Percentiles rank a stretch among this genome's conserved stretches.
These are phyloP conservation scores for Axilococcus clingmanii DNA, from an alignment of 139 green algal species.

Conservation along the genomic window DNA sequence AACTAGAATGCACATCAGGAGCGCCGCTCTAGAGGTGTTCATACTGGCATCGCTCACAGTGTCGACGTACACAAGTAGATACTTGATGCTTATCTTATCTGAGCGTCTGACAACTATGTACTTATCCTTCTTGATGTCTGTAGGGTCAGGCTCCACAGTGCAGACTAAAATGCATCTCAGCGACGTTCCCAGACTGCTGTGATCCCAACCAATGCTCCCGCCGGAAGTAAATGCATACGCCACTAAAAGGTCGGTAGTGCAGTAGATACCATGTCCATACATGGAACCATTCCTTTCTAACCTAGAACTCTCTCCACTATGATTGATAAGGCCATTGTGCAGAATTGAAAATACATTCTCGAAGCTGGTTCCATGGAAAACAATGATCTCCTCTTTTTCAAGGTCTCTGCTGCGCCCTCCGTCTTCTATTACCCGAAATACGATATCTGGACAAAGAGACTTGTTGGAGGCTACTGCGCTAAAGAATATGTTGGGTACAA, in stretches of 20 bases:
- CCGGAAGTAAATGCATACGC: conserved; percentile 12
- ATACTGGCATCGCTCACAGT: background rate
- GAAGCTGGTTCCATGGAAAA: conserved; percentile 6
- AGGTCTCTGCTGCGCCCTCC: no score
- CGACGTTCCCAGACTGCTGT: conserved; percentile 7
- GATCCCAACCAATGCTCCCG: background rate
- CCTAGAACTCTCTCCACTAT: conserved; percentile 5
- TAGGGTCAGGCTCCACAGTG: conserved; percentile 4
- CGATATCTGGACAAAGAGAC: no score
- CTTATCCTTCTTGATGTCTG: background rate
- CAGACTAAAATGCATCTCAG: conserved; percentile 16
- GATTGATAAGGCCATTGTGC: conserved; percentile 11
- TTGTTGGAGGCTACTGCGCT: no score
- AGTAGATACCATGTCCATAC: conserved; percentile 22
- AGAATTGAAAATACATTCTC: conserved; percentile 19
- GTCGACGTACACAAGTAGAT: background rate
- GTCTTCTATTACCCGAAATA: no score
- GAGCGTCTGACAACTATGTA: background rate
- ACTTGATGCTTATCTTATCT: background rate
- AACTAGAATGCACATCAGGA: no score
- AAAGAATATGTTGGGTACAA: no score
- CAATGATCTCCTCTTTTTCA: no score
- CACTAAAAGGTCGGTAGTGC: conserved; percentile 6
- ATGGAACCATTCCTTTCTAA: conserved; percentile 14
- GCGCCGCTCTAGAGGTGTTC: background rate